A percentile compares a stretch with the other conserved stretches of the same genome.
Evolutionary conservation across 2,329 filamentous ascomycete species (phyloP).

Genomic region (Thyridium curvatum): DNA sequence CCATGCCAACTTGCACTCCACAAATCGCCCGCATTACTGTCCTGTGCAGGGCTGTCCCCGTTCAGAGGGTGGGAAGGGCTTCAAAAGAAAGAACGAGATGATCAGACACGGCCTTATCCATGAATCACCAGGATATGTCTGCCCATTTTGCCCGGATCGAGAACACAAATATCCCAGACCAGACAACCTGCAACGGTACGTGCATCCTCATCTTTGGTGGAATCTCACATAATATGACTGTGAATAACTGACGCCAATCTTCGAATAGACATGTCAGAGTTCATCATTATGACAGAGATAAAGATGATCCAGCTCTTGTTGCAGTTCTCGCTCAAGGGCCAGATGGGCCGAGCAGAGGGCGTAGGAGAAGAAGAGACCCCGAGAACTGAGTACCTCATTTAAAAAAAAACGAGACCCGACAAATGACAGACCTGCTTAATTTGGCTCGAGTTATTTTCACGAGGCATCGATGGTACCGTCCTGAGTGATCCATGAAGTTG

Average conservation of each 20-base stretch:
- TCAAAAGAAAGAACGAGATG: slow-evolving; percentile 70
- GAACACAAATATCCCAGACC: slow-evolving; percentile 93
- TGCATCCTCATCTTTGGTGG: too few species aligned
- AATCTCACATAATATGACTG: slow-evolving; percentile 6
- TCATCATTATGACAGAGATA: slow-evolving; percentile 84
- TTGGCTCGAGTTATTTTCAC: too few species aligned
- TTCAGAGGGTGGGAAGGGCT: slow-evolving; percentile 58
- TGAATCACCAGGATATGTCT: slow-evolving; percentile 89
- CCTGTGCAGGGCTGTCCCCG: slow-evolving; percentile 56
- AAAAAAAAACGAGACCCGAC: too few species aligned
- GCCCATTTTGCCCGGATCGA: slow-evolving; percentile 89
- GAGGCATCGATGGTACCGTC: too few species aligned
- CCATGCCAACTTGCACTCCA: slow-evolving; percentile 67
- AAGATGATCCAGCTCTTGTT: slow-evolving; percentile 74
- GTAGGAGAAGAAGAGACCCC: slow-evolving; percentile 69
- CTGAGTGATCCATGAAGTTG: too few species aligned
- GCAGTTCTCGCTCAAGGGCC: slow-evolving; percentile 81
- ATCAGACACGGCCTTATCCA: slow-evolving; percentile 80
- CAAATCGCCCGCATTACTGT: slow-evolving; percentile 59
- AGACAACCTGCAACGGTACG: slow-evolving; percentile 89
- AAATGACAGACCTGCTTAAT: too few species aligned
- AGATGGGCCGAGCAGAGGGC: slow-evolving; percentile 75
- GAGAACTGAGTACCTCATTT: too few species aligned
- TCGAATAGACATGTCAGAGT: slow-evolving; percentile 75
- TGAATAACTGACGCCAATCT: slow-evolving; percentile 6